Evolutionary conservation across 306 rosid species (phyloP).

Genomic region (Ochetophila trinervis): DNA sequence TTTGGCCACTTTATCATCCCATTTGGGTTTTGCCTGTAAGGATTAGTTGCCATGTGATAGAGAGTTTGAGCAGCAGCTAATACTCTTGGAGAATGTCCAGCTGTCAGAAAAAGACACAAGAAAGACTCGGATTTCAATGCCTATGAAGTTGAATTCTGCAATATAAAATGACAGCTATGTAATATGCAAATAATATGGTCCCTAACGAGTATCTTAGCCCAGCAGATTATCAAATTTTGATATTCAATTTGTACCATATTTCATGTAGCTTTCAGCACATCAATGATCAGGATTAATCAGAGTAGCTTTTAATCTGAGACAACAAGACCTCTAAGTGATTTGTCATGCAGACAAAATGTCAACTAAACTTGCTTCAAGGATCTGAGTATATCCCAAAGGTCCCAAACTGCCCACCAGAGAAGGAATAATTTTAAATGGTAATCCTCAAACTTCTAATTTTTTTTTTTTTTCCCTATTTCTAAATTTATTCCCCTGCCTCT

Average conservation of each 20-base stretch:
- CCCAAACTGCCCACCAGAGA: constrained; percentile 8
- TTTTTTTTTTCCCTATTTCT: not conserved
- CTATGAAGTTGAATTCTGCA: constrained; percentile 12
- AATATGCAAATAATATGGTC: not conserved
- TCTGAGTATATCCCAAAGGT: not conserved
- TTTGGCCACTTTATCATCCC: constrained; percentile 71
- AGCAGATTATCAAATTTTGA: constrained; percentile 1
- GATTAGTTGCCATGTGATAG: constrained; percentile 53
- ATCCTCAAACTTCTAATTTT: not conserved
- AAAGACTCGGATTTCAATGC: constrained; percentile 1
- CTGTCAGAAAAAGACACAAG: constrained; percentile 37
- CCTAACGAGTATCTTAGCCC: not conserved
- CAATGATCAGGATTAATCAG: constrained; percentile 9
- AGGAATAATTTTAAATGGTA: not conserved
- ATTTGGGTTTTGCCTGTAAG: constrained; percentile 42
- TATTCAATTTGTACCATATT: not conserved
- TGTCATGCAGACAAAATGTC: not conserved
- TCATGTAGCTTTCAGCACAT: constrained; percentile 1
- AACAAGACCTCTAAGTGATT: not conserved
- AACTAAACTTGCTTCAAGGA: not conserved
- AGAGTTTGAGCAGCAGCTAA: constrained; percentile 74
- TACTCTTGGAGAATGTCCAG: constrained; percentile 50
- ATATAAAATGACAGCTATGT: not conserved
- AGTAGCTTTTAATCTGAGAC: constrained; percentile 3
- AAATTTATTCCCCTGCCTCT: not conserved